phyloP scores from a whole-genome alignment of 2,329 filamentous ascomycete species.

The Penicillium sclerotigenum region DNA sequence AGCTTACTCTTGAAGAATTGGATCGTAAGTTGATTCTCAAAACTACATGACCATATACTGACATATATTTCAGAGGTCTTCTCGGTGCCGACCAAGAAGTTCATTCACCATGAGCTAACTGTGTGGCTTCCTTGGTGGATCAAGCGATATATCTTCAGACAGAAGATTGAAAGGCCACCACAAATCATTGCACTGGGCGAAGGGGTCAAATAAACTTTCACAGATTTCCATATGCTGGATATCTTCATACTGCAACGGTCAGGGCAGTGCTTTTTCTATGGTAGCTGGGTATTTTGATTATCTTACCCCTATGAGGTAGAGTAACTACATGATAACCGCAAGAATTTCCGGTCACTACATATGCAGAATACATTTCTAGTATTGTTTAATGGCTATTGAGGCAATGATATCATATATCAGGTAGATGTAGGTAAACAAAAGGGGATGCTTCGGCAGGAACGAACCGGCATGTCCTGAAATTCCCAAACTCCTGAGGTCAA shows the following conservation, averaged over 20 bases:
- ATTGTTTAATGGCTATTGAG: background rate
- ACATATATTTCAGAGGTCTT: constrained; percentile 55
- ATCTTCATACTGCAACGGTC: background rate
- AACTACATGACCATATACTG: background rate
- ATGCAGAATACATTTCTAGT: background rate
- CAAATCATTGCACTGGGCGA: constrained; percentile 23
- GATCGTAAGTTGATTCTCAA: constrained; percentile 17
- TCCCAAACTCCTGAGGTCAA: background rate
- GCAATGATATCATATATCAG: background rate
- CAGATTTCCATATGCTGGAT: background rate
- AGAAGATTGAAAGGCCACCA: constrained; percentile 35
- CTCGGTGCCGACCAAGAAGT: constrained; percentile 56
- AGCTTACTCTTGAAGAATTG: constrained; percentile 43
- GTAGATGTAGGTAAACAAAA: background rate
- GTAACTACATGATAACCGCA: background rate
- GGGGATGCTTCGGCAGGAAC: background rate
- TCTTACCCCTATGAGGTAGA: background rate
- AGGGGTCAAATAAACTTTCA: background rate
- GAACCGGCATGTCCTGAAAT: too few relatives aligned
- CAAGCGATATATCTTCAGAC: constrained; percentile 54
- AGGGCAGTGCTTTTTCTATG: background rate
- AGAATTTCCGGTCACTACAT: background rate
- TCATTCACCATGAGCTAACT: constrained; percentile 54
- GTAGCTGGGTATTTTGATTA: background rate
- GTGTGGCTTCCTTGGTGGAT: constrained; percentile 59